A percentile compares a stretch with the other conserved stretches of the same genome.
These are phyloP conservation scores for Cytospora piceae DNA, from an alignment of 2,329 filamentous ascomycete species.

Conservation along the genomic window DNA sequence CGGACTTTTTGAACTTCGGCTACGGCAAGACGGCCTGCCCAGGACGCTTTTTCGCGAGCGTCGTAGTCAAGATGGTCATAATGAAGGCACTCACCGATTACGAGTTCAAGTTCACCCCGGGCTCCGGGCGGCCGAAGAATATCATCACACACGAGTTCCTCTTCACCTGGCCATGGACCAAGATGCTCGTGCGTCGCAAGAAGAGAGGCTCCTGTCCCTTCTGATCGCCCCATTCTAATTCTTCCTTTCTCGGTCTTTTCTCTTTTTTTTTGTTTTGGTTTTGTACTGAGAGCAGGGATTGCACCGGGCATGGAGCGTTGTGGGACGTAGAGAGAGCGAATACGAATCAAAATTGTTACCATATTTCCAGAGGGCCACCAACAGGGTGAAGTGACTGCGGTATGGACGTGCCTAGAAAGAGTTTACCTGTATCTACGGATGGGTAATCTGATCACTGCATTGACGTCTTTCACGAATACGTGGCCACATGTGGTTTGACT, in stretches of 20 bases:
- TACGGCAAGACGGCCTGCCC: conserved; percentile 42
- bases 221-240: not conserved
- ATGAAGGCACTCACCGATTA: conserved; percentile 36
- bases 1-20: conserved; percentile 41
- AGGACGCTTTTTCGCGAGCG: conserved; percentile 39
- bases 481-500: too few species aligned
- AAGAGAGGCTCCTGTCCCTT: not conserved
- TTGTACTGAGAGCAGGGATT: not conserved
- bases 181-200: conserved; percentile 27
- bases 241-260: not conserved
- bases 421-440: too few species aligned
- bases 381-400: too few species aligned
- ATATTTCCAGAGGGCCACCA: too few species aligned
- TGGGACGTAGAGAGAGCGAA: too few species aligned
- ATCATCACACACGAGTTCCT: conserved; percentile 34
- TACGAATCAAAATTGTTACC: too few species aligned
- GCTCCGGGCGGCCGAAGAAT: conserved; percentile 32
- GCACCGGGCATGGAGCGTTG: not conserved
- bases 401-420: too few species aligned
- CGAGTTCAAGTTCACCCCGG: conserved; percentile 35
- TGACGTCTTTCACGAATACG: too few species aligned
- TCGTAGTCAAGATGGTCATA: conserved; percentile 39
- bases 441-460: too few species aligned
- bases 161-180: conserved; percentile 31
- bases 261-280: too few species aligned